These are phyloP conservation scores for Sungouiozyma ichnusensis DNA, from an alignment of 805 yeast genomes.

Conservation along the genomic window DNA sequence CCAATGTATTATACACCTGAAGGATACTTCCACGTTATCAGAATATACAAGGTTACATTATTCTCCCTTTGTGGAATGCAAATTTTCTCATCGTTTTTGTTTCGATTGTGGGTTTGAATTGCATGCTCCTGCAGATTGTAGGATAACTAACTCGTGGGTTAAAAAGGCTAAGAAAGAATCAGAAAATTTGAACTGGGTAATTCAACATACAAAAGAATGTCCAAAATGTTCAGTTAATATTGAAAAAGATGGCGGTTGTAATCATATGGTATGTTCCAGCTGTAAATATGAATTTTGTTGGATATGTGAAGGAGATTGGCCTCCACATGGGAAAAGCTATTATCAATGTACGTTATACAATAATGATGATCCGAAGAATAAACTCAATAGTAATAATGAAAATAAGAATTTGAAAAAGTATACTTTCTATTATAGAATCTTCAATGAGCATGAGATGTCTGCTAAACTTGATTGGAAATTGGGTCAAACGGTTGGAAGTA, in stretches of 20 bases:
- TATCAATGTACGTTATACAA: slow-evolving; percentile 60
- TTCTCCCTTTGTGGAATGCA: slow-evolving; percentile 64
- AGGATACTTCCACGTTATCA: slow-evolving; percentile 19
- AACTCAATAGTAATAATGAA: slow-evolving; percentile 16
- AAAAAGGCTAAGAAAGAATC: slow-evolving; percentile 76
- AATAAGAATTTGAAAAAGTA: slow-evolving; percentile 45
- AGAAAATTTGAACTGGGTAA: slow-evolving; percentile 81
- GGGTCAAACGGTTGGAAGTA: slow-evolving; percentile 49
- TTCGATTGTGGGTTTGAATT: slow-evolving; percentile 62
- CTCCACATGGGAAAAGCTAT: slow-evolving; percentile 47
- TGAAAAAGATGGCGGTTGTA: slow-evolving; percentile 94
- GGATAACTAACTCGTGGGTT: slow-evolving; percentile 58
- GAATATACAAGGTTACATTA: slow-evolving; percentile 21
- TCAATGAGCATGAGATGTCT: slow-evolving; percentile 65
- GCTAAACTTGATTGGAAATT: slow-evolving; percentile 60
- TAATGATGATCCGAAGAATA: slow-evolving; percentile 28
- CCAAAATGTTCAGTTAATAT: slow-evolving; percentile 72
- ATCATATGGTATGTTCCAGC: slow-evolving; percentile 83
- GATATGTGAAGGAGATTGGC: slow-evolving; percentile 80
- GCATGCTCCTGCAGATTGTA: slow-evolving; percentile 82
- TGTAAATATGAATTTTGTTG: slow-evolving; percentile 84
- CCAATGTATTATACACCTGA: slow-evolving; percentile 41
- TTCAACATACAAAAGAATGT: slow-evolving; percentile 74
- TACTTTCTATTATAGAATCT: slow-evolving; percentile 64
- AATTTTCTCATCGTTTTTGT: slow-evolving; percentile 62